phyloP scores from a whole-genome alignment of 2,329 filamentous ascomycete genomes.

The Coniella lustricola region DNA sequence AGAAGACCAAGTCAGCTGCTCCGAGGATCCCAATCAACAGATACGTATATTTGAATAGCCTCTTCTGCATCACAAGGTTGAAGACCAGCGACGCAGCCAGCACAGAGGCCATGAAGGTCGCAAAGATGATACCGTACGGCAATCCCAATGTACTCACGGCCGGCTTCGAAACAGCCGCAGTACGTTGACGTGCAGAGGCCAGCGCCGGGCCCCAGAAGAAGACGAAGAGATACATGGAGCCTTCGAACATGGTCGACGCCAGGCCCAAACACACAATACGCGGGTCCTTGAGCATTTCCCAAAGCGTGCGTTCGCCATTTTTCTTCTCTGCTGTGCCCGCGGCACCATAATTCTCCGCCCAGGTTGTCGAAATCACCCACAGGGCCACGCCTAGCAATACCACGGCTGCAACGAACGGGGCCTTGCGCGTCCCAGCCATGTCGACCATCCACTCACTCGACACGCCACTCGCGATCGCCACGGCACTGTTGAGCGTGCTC shows the following conservation, averaged over 20 bases:
- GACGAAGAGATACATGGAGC: conserved; percentile 53
- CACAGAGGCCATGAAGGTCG: conserved; percentile 49
- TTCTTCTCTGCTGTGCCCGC: conserved; percentile 17
- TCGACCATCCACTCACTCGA: conserved; percentile 44
- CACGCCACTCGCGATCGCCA: conserved; percentile 46
- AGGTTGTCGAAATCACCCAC: conserved; percentile 36
- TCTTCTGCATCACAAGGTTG: conserved; percentile 29
- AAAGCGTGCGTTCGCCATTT: conserved; percentile 12
- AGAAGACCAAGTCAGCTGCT: conserved; percentile 29
- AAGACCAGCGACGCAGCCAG: conserved; percentile 53
- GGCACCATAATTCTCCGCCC: conserved; percentile 46
- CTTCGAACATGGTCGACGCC: conserved; percentile 50
- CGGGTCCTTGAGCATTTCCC: conserved; percentile 30
- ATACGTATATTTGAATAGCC: conserved; percentile 21
- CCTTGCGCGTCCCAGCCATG: conserved; percentile 38
- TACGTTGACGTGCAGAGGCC: conserved; percentile 26
- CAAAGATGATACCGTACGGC: conserved; percentile 41
- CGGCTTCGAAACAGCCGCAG: neutral
- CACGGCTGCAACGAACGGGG: conserved; percentile 38
- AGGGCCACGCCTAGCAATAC: conserved; percentile 35
- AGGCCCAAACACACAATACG: conserved; percentile 43
- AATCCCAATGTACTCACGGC: conserved; percentile 17
- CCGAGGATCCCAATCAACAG: conserved; percentile 33
- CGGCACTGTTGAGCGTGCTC: conserved; percentile 46
- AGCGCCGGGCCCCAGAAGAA: conserved; percentile 51